Percentiles rank a stretch among this genome's conserved stretches.
These are phyloP conservation scores for Fusarium lateritium DNA, from an alignment of 2,329 filamentous ascomycete genomes.

Conservation along the genomic window DNA sequence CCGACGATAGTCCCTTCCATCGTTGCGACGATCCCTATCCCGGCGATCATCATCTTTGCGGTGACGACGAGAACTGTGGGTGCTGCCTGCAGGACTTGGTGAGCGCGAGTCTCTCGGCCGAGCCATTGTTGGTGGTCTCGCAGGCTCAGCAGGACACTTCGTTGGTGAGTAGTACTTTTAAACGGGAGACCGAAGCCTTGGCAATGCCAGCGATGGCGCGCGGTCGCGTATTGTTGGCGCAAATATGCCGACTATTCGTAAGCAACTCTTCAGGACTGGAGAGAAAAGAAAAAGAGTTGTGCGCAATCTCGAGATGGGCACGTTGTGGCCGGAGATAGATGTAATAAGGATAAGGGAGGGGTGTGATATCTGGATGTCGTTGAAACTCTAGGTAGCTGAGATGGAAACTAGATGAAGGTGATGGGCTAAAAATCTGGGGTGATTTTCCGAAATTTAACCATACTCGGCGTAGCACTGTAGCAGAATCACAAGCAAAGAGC, in stretches of 20 bases:
- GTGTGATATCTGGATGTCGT: conserved; percentile 15
- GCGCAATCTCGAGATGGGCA: conserved; percentile 9
- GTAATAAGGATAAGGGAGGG: conserved; percentile 28
- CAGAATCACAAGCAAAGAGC: conserved; percentile 13
- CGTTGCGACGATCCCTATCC: conserved; percentile 66
- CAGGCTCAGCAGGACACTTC: conserved; percentile 59
- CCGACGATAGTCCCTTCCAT: conserved; percentile 66
- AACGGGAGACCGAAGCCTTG: conserved; percentile 40
- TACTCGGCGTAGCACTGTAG: background rate
- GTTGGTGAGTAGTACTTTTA: conserved; percentile 59
- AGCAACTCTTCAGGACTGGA: background rate
- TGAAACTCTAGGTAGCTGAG: conserved; percentile 27
- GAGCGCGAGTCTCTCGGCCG: conserved; percentile 81
- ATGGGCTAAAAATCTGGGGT: conserved; percentile 28
- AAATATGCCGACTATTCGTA: conserved; percentile 12
- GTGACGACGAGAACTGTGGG: conserved; percentile 79
- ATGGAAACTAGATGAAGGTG: conserved; percentile 26
- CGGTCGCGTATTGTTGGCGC: conserved; percentile 24
- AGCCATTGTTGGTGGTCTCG: conserved; percentile 67
- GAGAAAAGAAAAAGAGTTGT: background rate
- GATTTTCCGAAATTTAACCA: conserved; percentile 31
- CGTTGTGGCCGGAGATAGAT: conserved; percentile 13
- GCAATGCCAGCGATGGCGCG: conserved; percentile 42
- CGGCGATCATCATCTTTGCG: conserved; percentile 73
- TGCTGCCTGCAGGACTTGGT: conserved; percentile 94